Conservation (phyloP, 176 grass and related monocot species). For the Avena sativa region DNA sequence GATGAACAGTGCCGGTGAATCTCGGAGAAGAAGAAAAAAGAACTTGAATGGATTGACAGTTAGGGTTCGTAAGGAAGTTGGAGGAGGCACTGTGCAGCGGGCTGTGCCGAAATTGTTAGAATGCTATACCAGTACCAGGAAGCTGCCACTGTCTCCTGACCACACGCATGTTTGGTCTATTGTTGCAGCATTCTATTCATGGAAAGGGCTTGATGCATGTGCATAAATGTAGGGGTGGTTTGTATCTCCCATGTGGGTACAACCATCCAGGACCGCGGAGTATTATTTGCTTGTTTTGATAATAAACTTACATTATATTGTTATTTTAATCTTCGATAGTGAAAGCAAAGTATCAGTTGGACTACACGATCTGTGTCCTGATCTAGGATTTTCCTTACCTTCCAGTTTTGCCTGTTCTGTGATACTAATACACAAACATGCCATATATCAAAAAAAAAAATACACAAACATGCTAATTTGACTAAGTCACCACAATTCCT, state of each 20-base stretch:
- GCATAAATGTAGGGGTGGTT: not conserved
- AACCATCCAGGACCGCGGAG: not conserved
- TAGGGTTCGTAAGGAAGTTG: not conserved
- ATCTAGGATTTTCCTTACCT: not conserved
- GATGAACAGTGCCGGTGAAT: not conserved
- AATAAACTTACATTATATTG: not conserved
- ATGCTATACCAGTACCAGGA: constrained; percentile 11
- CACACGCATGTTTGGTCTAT: constrained; percentile 32
- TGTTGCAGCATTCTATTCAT: constrained; percentile 45
- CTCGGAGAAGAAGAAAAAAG: not conserved
- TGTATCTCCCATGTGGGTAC: not conserved
- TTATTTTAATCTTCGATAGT: not conserved
- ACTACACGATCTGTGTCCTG: not conserved
- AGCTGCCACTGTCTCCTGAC: not conserved
- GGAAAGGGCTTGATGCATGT: constrained; percentile 10
- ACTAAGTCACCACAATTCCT: not conserved
- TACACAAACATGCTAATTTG: not conserved
- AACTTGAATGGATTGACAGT: not conserved
- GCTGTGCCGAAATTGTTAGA: constrained; percentile 18
- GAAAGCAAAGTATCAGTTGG: not conserved
- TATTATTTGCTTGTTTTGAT: constrained; percentile 5
- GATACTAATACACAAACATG: not conserved
- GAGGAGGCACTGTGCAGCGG: not conserved
- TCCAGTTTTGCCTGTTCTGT: not conserved
- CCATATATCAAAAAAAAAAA: not conserved